These are phyloP conservation scores for Botrytis porri DNA, from an alignment of 2,329 filamentous ascomycete species.

Conservation along the genomic window DNA sequence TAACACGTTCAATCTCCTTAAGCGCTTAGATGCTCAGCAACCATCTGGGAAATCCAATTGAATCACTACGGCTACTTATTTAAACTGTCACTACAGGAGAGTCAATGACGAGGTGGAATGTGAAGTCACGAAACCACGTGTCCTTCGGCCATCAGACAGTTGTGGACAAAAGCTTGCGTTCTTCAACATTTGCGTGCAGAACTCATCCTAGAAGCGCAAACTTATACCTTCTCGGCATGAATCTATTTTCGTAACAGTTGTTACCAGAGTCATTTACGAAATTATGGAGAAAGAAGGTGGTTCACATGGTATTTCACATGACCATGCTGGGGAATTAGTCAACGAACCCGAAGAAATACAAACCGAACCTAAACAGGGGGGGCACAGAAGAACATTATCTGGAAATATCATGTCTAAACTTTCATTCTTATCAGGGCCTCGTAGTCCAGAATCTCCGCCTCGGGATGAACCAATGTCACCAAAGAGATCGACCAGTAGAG, in stretches of 20 bases:
- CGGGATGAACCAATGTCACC: slow-evolving; percentile 33
- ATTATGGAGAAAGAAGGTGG: slow-evolving; percentile 1
- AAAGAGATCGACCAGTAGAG: slow-evolving; percentile 34
- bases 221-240: neutral
- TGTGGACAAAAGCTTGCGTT: neutral
- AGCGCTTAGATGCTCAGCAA: neutral
- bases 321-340: neutral
- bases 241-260: neutral
- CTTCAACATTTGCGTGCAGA: neutral
- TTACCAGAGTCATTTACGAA: neutral
- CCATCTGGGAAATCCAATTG: neutral
- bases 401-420: slow-evolving; percentile 66
- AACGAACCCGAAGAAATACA: slow-evolving; percentile 18
- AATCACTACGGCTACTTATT: neutral
- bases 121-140: slow-evolving; percentile 1
- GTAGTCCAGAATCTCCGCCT: slow-evolving; percentile 36
- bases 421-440: slow-evolving; percentile 54
- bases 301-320: neutral
- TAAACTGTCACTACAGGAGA: neutral
- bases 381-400: slow-evolving; percentile 37
- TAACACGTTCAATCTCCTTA: neutral
- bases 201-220: neutral
- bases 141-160: neutral
- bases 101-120: neutral
- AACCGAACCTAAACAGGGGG: slow-evolving; percentile 42